A percentile compares a stretch with the other conserved stretches of the same genome.
These are phyloP conservation scores for Akanthomyces uredinophilus DNA, from an alignment of 2,329 filamentous ascomycete species.

Conservation along the genomic window DNA sequence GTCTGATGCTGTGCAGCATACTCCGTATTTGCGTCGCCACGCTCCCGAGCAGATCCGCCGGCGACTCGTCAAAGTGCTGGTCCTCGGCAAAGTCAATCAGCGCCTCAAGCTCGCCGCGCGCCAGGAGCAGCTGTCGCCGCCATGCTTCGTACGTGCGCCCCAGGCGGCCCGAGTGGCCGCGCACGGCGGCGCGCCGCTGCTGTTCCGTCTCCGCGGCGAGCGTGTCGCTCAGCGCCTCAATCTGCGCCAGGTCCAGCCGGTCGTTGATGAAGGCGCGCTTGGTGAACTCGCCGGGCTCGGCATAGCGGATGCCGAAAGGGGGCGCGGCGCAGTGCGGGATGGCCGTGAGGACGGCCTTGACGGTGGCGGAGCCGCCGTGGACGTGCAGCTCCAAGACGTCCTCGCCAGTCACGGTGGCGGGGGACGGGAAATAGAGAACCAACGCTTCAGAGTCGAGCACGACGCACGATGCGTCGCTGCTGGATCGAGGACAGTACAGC, in stretches of 20 bases:
- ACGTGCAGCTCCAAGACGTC: constrained; percentile 89
- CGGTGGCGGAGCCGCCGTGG: constrained; percentile 86
- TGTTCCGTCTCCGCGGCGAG: constrained; percentile 78
- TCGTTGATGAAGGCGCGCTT: constrained; percentile 84
- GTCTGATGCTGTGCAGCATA: constrained; percentile 58
- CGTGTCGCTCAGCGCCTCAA: constrained; percentile 59
- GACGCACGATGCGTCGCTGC: constrained; percentile 6
- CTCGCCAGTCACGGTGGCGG: constrained; percentile 83
- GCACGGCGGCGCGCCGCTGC: constrained; percentile 80
- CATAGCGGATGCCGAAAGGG: constrained; percentile 62
- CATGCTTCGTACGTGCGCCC: constrained; percentile 76
- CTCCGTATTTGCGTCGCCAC: constrained; percentile 59
- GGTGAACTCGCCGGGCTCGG: constrained; percentile 94
- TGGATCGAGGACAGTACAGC: constrained; percentile 51
- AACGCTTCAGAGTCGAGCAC: constrained; percentile 75
- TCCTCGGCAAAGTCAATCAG: constrained; percentile 97
- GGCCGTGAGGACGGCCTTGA: constrained; percentile 77
- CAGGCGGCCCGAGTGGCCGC: constrained; percentile 66
- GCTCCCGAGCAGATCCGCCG: constrained; percentile 62
- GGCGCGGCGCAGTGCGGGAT: constrained; percentile 51
- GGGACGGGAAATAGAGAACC: constrained; percentile 75
- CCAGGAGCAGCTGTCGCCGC: constrained; percentile 70
- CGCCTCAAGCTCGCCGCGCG: constrained; percentile 87
- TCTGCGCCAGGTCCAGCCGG: constrained; percentile 80
- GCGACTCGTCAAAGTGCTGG: constrained; percentile 91